Conservation (phyloP, 768 basidiomycete genomes). For the Tricholoma sp. region DNA sequence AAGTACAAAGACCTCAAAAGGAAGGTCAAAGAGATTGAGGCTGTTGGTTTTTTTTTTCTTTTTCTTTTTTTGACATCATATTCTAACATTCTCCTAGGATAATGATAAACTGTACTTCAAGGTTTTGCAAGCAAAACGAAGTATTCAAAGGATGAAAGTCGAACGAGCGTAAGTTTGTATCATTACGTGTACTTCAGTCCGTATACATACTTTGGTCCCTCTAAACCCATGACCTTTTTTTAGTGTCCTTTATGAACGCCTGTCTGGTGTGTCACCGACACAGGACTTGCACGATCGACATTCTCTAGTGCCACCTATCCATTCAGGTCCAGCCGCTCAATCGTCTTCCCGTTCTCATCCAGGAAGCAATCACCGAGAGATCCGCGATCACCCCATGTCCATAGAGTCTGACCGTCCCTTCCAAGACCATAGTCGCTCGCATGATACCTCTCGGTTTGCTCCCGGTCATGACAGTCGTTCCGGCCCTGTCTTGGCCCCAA, state of each 20-base stretch:
- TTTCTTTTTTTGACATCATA: slow-evolving; percentile 2
- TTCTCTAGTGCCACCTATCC: slow-evolving; percentile 25
- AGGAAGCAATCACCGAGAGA: slow-evolving; percentile 29
- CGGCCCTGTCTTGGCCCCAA: slow-evolving; percentile 41
- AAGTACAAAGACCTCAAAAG: slow-evolving; percentile 87
- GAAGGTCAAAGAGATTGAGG: slow-evolving; percentile 85
- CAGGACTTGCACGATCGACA: slow-evolving; percentile 43
- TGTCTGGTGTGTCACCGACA: slow-evolving; percentile 56
- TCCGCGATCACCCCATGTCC: slow-evolving; percentile 36
- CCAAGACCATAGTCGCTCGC: slow-evolving; percentile 45
- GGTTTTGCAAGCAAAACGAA: slow-evolving; percentile 72
- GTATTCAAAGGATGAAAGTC: slow-evolving; percentile 82
- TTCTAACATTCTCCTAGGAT: slow-evolving; percentile 46
- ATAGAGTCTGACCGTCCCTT: slow-evolving; percentile 41
- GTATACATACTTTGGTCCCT: slow-evolving; percentile 3
- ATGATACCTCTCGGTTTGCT: slow-evolving; percentile 41
- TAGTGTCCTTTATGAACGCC: slow-evolving; percentile 74
- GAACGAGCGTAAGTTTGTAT: slow-evolving; percentile 73
- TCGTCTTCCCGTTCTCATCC: slow-evolving; percentile 29
- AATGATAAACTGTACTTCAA: slow-evolving; percentile 86
- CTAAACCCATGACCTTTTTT: slow-evolving; percentile 8
- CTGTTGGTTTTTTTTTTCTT: slow-evolving; percentile 40
- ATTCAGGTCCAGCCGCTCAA: slow-evolving; percentile 27
- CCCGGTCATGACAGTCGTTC: slow-evolving; percentile 46
- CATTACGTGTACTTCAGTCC: slow-evolving; percentile 11